Conservation (phyloP, 345 rosid species). For the Nephelium lappaceum region DNA sequence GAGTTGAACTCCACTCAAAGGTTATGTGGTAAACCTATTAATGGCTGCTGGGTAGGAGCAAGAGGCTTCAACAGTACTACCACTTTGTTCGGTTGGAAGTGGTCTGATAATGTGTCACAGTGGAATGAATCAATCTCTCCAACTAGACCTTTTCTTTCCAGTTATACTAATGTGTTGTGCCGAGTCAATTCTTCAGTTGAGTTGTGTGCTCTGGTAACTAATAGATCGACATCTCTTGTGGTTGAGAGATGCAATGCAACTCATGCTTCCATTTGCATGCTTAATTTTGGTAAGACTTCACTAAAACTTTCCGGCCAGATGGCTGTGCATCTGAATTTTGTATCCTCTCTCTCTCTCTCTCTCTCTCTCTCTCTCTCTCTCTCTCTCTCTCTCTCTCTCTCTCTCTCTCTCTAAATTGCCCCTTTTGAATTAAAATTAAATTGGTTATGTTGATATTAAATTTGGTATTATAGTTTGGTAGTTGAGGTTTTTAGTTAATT, state of each 20-base stretch:
- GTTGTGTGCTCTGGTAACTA: constrained; percentile 61
- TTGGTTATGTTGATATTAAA: background rate
- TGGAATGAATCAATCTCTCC: constrained; percentile 59
- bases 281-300: constrained; percentile 57
- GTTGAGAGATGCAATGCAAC: constrained; percentile 62
- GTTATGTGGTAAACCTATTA: constrained; percentile 47
- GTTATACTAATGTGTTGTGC: constrained; percentile 51
- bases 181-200: constrained; percentile 30
- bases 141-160: constrained; percentile 27
- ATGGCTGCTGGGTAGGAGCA: constrained; percentile 89
- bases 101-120: constrained; percentile 70
- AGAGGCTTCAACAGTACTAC: constrained; percentile 40
- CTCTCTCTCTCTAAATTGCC: background rate
- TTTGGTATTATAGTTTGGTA: background rate
- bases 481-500: background rate
- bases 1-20: constrained; percentile 51
- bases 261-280: constrained; percentile 62
- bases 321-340: background rate
- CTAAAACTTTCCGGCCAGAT: background rate
- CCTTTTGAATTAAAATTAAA: background rate
- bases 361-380: too few species aligned
- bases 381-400: too few species aligned
- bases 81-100: constrained; percentile 53
- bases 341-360: too few species aligned
- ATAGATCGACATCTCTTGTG: constrained; percentile 42